Percentiles rank a stretch among this genome's conserved stretches.
phyloP scores from a whole-genome alignment of 2,329 filamentous ascomycete species.

The Penicillium thymicola region DNA sequence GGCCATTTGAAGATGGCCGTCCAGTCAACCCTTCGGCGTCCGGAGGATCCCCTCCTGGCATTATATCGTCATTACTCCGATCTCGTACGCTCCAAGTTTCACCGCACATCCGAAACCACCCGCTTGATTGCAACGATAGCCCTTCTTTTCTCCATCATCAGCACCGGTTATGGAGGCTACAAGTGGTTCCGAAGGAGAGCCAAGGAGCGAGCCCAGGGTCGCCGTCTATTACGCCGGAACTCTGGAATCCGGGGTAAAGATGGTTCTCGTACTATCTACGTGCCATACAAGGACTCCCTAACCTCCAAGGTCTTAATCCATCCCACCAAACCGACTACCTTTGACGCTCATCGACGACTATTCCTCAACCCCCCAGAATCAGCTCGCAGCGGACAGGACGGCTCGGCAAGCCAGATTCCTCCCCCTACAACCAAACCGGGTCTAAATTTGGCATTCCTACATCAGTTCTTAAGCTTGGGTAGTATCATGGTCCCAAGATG shows the following conservation, averaged over 20 bases:
- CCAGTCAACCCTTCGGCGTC: constrained; percentile 74
- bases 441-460: constrained; percentile 89
- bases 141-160: constrained; percentile 73
- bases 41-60: constrained; percentile 64
- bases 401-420: constrained; percentile 62
- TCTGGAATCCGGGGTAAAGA: constrained; percentile 93
- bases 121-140: constrained; percentile 73
- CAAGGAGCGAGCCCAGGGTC: constrained; percentile 77
- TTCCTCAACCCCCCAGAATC: constrained; percentile 89
- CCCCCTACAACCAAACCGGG: constrained; percentile 89
- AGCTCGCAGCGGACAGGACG: constrained; percentile 69
- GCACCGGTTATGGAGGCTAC: constrained; percentile 72
- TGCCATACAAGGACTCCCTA: constrained; percentile 72
- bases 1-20: constrained; percentile 63
- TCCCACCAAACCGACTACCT: constrained; percentile 86
- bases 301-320: constrained; percentile 90
- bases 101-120: constrained; percentile 65
- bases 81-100: constrained; percentile 51
- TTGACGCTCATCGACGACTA: constrained; percentile 89
- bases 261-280: constrained; percentile 90
- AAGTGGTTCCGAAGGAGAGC: constrained; percentile 70
- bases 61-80: constrained; percentile 54
- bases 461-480: constrained; percentile 92
- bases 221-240: constrained; percentile 80
- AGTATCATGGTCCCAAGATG: constrained; percentile 97